A percentile compares a stretch with the other conserved stretches of the same genome.
phyloP scores from a whole-genome alignment of 108 stramenopile genomes.

The Cyclotella atomus region DNA sequence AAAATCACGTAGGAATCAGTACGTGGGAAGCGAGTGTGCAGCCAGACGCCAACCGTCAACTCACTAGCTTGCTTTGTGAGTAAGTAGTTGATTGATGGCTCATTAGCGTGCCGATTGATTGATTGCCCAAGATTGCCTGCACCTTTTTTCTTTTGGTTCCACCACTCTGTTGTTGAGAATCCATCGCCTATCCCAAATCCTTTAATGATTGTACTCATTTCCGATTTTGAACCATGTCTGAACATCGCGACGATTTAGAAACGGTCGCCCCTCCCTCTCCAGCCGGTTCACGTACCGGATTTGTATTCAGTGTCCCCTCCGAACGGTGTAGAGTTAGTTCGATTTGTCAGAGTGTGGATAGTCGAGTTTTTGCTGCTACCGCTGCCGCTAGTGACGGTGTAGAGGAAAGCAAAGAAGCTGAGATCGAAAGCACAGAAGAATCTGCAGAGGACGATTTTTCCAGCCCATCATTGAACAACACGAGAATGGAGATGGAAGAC shows the following conservation, averaged over 20 bases:
- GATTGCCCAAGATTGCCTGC: too few species aligned
- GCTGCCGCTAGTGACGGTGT: too few species aligned
- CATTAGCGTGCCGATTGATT: too few species aligned
- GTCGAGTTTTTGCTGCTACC: too few species aligned
- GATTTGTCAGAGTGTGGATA: too few species aligned
- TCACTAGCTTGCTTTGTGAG: background rate
- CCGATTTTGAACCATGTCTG: background rate
- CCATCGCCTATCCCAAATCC: background rate
- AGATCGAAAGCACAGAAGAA: background rate
- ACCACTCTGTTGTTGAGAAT: too few species aligned
- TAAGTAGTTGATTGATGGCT: too few species aligned
- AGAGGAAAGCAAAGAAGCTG: background rate
- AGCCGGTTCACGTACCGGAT: background rate
- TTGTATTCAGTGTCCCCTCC: background rate
- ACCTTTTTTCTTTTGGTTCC: too few species aligned
- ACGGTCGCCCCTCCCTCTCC: background rate
- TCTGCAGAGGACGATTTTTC: background rate
- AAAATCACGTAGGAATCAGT: background rate
- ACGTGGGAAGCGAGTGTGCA: background rate
- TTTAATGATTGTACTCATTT: background rate
- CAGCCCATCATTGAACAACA: background rate
- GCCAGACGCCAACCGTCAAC: background rate
- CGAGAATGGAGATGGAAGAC: background rate
- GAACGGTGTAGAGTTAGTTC: constrained; percentile 6
- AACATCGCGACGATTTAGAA: constrained; percentile 11